A percentile compares a stretch with the other conserved stretches of the same genome.
These are phyloP conservation scores for Talaromyces ruber DNA, from an alignment of 495 filamentous ascomycete species.

Conservation along the genomic window DNA sequence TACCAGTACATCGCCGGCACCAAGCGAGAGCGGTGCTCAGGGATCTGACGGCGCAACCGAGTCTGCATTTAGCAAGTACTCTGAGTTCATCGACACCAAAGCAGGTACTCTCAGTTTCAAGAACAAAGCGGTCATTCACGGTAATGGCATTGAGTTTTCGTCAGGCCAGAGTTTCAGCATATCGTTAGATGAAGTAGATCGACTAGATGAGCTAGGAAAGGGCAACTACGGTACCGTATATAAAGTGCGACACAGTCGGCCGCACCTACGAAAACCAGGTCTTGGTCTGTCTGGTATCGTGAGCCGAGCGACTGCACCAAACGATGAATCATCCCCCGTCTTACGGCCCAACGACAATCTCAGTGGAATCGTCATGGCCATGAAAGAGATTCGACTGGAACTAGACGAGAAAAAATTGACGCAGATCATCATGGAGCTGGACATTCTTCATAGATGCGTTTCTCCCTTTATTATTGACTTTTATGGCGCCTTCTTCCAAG, in stretches of 20 bases:
- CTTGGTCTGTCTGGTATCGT: slow-evolving; percentile 61
- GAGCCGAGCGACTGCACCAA: slow-evolving; percentile 24
- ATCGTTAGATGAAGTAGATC: slow-evolving; percentile 92
- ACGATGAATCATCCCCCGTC: slow-evolving; percentile 16
- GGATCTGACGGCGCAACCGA: slow-evolving; percentile 26
- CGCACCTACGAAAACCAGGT: slow-evolving; percentile 68
- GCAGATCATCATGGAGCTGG: slow-evolving; percentile 96
- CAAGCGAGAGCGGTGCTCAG: slow-evolving; percentile 10
- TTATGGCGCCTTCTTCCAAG: slow-evolving; percentile 98
- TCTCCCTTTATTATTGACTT: slow-evolving; percentile 98
- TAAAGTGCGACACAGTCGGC: slow-evolving; percentile 83
- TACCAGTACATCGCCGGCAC: slow-evolving; percentile 1
- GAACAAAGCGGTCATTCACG: slow-evolving; percentile 82
- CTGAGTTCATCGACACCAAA: slow-evolving; percentile 84
- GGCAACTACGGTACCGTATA: slow-evolving; percentile 98
- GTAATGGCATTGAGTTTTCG: slow-evolving; percentile 84
- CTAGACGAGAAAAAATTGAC: slow-evolving; percentile 94
- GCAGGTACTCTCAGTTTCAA: slow-evolving; percentile 88
- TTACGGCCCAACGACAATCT: slow-evolving; percentile 25
- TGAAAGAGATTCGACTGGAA: slow-evolving; percentile 98
- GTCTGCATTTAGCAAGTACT: slow-evolving; percentile 81
- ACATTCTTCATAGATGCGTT: slow-evolving; percentile 89
- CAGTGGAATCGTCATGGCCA: slow-evolving; percentile 84
- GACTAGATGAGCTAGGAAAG: slow-evolving; percentile 90
- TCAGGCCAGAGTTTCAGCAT: slow-evolving; percentile 86